phyloP scores from a whole-genome alignment of 1,284 basidiomycete genomes.

The Naganishia cerealis region DNA sequence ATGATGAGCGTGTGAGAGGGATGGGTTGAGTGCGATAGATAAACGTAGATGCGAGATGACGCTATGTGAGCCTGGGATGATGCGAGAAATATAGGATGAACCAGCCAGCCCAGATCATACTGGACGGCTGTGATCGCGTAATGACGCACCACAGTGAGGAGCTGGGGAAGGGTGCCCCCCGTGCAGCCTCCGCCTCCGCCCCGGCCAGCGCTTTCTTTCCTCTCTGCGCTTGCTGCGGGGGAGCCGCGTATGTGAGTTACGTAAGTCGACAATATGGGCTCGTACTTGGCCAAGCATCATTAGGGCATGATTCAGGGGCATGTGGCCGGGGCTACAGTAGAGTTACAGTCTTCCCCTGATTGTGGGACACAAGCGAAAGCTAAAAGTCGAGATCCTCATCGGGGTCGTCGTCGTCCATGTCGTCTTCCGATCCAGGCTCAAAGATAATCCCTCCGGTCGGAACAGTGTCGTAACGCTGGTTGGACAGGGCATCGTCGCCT shows the following conservation, averaged over 20 bases:
- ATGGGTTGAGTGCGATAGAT: not conserved
- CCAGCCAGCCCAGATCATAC: not conserved
- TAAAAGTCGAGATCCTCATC: constrained; percentile 73
- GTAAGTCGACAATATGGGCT: not conserved
- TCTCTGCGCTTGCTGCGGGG: not conserved
- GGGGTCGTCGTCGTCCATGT: constrained; percentile 84
- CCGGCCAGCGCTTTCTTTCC: not conserved
- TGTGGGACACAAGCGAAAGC: not conserved
- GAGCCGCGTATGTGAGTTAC: not conserved
- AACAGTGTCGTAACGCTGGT: constrained; percentile 14
- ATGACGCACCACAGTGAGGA: not conserved
- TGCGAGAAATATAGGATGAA: not conserved
- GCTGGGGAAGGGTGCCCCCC: constrained; percentile 7
- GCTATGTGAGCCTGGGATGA: not conserved
- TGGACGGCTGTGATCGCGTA: not conserved
- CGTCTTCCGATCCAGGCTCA: constrained; percentile 82
- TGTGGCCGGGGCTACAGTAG: no score
- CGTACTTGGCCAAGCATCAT: no score
- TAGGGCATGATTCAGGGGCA: no score
- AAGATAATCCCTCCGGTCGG: constrained; percentile 61
- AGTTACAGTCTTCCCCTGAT: not conserved
- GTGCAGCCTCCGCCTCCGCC: not conserved
- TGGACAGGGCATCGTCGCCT: constrained; percentile 22
- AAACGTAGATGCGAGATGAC: not conserved
- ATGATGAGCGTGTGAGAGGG: constrained; percentile 1